Conservation (phyloP, 768 basidiomycete genomes). For the Tylopilus rubrobrunneus region DNA sequence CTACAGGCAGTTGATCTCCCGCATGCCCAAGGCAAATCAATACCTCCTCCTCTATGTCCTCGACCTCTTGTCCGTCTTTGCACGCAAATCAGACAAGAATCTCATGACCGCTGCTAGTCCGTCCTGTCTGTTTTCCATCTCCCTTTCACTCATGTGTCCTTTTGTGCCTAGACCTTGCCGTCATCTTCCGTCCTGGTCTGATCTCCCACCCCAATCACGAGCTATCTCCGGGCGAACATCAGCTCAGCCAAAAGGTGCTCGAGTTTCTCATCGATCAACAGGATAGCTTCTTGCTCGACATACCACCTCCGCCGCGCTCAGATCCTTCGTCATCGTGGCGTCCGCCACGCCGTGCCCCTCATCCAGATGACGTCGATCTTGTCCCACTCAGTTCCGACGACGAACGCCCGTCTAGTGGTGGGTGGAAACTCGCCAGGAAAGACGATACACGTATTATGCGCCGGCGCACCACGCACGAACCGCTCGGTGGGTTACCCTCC, state of each 20-base stretch:
- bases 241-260: conserved; percentile 82
- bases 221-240: conserved; percentile 81
- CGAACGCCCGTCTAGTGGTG: conserved; percentile 42
- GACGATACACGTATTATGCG: conserved; percentile 44
- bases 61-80: conserved; percentile 93
- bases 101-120: conserved; percentile 92
- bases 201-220: conserved; percentile 88
- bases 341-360: conserved; percentile 15
- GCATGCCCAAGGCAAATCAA: conserved; percentile 85
- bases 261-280: conserved; percentile 97
- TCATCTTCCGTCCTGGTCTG: conserved; percentile 95
- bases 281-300: conserved; percentile 91
- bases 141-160: not conserved
- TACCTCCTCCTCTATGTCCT: conserved; percentile 97
- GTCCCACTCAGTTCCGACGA: conserved; percentile 46
- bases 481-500: conserved; percentile 31
- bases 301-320: conserved; percentile 59
- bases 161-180: conserved; percentile 71
- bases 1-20: conserved; percentile 81
- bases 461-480: conserved; percentile 55
- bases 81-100: conserved; percentile 86
- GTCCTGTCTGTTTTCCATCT: conserved; percentile 28
- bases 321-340: conserved; percentile 30
- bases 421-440: conserved; percentile 51
- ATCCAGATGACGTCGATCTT: conserved; percentile 44